Base-by-base conservation (phyloP, 768 basidiomycete genomes). In the Lentinus tigrinus region DNA sequence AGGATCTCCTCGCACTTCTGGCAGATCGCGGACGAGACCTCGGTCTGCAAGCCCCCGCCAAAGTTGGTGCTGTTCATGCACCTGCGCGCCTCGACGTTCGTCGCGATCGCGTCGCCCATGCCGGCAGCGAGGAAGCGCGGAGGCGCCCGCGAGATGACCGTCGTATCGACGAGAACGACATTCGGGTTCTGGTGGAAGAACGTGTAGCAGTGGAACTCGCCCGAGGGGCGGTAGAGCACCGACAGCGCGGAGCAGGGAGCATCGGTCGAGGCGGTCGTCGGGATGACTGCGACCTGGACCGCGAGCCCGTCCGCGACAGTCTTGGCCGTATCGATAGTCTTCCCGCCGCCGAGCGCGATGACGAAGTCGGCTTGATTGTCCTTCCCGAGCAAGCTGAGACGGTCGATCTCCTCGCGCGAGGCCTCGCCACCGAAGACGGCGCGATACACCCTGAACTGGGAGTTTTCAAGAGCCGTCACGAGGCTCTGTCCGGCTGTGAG, bases 201-300 rank as follows among this genome's bases (percentile, higher is more conserved):
- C 17, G 62, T 61, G 69, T 71, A 71, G 54, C 61, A 58, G 24
- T 68, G 63, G 67, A 71, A 71, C 64, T 63, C 62, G 56, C 70
- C 67, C 21, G 53, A 46, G 23, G 65, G 65, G 47, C 58, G 62
- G 66, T 71, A 71, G 57, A 71, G 65, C n/a, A 71, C 70, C 40
- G 70, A 71, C 59, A 71, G 68, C 27, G 70, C 70, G 31, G 70
- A 71, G 63, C 70, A 71, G 4, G 70, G 70, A 21, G 70, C 70
- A 63, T 71, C 70, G 26, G 70, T 71, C 28, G 70, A 71, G 16
- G 70, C 70, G 26, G 69, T 71, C 47, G 70, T 71, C 34, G 69
- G 70, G 24, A 69, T 49, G 42, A 71, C 61, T 3, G 70, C 70
- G 61, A 67, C 65, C 34, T 56, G 66, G 13, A 69, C 28, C 23